Evolutionary conservation across 108 stramenopile species (phyloP).

Genomic region (Skeletonema costatum): DNA sequence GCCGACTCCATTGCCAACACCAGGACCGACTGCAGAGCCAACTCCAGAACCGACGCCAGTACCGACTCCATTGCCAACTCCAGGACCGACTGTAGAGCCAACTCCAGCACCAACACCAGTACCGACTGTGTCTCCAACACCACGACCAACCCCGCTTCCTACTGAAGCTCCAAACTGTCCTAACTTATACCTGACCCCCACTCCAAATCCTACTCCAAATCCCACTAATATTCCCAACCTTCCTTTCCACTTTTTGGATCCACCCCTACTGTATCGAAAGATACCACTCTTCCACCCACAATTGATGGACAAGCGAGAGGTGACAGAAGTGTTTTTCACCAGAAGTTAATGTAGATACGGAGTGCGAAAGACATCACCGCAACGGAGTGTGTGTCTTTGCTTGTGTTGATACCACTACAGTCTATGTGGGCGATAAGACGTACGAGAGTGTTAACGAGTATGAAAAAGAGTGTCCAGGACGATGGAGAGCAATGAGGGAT

Average conservation of each 20-base stretch:
- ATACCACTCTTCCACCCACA: slow-evolving; percentile 28
- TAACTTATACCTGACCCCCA: neutral
- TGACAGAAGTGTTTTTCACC: neutral
- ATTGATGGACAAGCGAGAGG: neutral
- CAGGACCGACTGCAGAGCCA: neutral
- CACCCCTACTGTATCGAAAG: slow-evolving; percentile 31
- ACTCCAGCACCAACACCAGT: neutral
- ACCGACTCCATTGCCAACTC: neutral
- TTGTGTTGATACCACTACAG: neutral
- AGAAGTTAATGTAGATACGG: neutral
- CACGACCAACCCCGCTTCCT: neutral
- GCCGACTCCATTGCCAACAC: neutral
- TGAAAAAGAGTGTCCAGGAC: neutral
- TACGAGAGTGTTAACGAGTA: neutral
- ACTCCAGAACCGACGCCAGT: neutral
- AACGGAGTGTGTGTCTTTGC: neutral
- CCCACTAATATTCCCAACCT: slow-evolving; percentile 20
- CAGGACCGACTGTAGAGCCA: neutral
- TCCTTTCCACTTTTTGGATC: slow-evolving; percentile 5
- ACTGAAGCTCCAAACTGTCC: neutral
- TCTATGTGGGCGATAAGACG: neutral
- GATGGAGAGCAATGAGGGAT: neutral
- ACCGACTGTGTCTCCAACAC: neutral
- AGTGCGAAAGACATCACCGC: neutral
- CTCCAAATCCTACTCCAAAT: neutral